phyloP scores from a whole-genome alignment of 2,329 filamentous ascomycete genomes.

The Neophaeococcomyces mojaviensis region DNA sequence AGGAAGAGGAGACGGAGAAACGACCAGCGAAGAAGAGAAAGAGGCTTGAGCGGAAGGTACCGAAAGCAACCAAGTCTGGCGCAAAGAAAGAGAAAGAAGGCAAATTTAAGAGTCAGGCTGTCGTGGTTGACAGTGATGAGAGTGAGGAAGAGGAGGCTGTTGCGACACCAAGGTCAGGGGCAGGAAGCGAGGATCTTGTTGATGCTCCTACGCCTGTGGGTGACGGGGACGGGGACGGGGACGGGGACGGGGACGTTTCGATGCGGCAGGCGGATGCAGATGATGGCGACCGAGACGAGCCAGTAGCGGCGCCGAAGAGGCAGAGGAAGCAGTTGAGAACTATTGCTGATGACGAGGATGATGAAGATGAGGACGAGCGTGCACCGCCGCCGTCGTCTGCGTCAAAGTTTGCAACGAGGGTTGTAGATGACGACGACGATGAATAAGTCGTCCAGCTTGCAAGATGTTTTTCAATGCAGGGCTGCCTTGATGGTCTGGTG shows the following conservation, averaged over 20 bases:
- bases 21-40: slow-evolving; percentile 50
- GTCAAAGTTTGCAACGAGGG: slow-evolving; percentile 1
- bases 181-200: slow-evolving; percentile 1
- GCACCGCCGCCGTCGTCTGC: not conserved
- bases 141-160: slow-evolving; percentile 32
- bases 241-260: slow-evolving; percentile 9
- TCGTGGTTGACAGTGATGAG: slow-evolving; percentile 70
- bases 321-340: slow-evolving; percentile 22
- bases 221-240: slow-evolving; percentile 14
- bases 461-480: too few relatives aligned
- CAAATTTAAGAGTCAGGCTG: slow-evolving; percentile 82
- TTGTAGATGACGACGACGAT: slow-evolving; percentile 27
- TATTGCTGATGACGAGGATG: slow-evolving; percentile 24
- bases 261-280: slow-evolving; percentile 3
- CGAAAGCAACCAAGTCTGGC: slow-evolving; percentile 4
- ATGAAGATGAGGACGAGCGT: slow-evolving; percentile 18
- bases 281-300: slow-evolving; percentile 16
- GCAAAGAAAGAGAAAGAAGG: slow-evolving; percentile 26
- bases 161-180: slow-evolving; percentile 10
- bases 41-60: slow-evolving; percentile 48
- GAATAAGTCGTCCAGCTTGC: slow-evolving; percentile 18
- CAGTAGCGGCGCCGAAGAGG: slow-evolving; percentile 12
- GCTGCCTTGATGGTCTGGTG: too few relatives aligned
- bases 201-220: slow-evolving; percentile 15
- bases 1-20: slow-evolving; percentile 14